Conservation (phyloP, 352 stramenopile species). For the Phytophthora niederhauseri region DNA sequence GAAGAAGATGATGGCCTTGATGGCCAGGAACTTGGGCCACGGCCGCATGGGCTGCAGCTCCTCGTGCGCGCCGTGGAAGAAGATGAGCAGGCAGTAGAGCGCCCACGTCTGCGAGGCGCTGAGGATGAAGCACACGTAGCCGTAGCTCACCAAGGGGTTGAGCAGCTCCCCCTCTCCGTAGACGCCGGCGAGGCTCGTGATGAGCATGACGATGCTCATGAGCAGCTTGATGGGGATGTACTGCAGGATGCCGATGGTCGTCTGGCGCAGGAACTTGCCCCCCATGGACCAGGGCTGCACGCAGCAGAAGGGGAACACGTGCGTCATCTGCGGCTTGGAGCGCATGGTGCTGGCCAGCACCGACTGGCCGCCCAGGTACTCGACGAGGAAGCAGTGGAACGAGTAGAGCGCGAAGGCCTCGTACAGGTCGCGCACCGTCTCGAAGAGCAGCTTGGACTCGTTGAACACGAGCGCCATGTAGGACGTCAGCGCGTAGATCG, state of each 20-base stretch:
- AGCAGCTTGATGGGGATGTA: conserved; percentile 93
- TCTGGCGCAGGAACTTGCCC: conserved; percentile 93
- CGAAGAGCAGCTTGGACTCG: conserved; percentile 89
- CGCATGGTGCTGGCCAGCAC: conserved; percentile 85
- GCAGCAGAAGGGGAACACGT: conserved; percentile 89
- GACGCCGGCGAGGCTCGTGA: conserved; percentile 83
- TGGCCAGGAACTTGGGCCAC: conserved; percentile 94
- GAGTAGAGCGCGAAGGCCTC: conserved; percentile 95
- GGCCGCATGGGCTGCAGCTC: conserved; percentile 90
- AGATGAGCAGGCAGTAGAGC: conserved; percentile 94
- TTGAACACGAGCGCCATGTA: conserved; percentile 92
- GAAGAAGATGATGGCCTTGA: conserved; percentile 97
- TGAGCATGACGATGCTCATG: conserved; percentile 88
- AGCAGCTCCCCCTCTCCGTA: conserved; percentile 92
- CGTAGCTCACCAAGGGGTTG: conserved; percentile 83
- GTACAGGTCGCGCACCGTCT: conserved; percentile 93
- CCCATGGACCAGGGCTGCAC: conserved; percentile 92
- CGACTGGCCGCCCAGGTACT: conserved; percentile 85
- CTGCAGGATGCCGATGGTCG: conserved; percentile 93
- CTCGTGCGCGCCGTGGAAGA: conserved; percentile 93
- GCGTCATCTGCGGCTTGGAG: conserved; percentile 84
- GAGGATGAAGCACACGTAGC: conserved; percentile 92
- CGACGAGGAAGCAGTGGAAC: conserved; percentile 94
- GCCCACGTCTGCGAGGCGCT: conserved; percentile 93
- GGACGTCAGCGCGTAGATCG: conserved; percentile 92